phyloP scores from a whole-genome alignment of 352 stramenopile species.

The Phytophthora uliginosa region DNA sequence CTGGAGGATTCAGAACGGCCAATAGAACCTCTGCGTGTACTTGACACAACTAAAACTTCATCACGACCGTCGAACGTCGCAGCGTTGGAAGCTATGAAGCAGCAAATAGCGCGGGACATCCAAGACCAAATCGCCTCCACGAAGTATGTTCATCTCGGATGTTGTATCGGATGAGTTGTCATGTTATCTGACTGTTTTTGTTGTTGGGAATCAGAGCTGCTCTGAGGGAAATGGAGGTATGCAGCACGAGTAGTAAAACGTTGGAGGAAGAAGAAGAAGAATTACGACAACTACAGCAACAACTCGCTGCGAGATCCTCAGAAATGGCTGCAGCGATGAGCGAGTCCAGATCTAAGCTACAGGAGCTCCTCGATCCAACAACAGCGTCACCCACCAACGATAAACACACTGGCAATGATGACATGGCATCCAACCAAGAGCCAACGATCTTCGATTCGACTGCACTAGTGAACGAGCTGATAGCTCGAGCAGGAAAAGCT shows the following conservation, averaged over 20 bases:
- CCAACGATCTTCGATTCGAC: slow-evolving; percentile 41
- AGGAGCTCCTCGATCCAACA: slow-evolving; percentile 23
- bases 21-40: background rate
- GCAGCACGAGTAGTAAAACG: slow-evolving; percentile 25
- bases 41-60: background rate
- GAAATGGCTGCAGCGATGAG: slow-evolving; percentile 34
- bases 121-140: slow-evolving; percentile 57
- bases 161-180: background rate
- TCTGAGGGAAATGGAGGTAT: slow-evolving; percentile 51
- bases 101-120: slow-evolving; percentile 49
- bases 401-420: background rate
- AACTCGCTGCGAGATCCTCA: slow-evolving; percentile 18
- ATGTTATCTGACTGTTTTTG: background rate
- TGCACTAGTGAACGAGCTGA: slow-evolving; percentile 35
- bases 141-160: slow-evolving; percentile 42
- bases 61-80: slow-evolving; percentile 39
- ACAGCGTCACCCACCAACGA: background rate
- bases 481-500: slow-evolving; percentile 23
- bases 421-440: slow-evolving; percentile 16
- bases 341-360: slow-evolving; percentile 32
- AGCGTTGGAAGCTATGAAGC: slow-evolving; percentile 49
- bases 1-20: background rate
- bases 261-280: slow-evolving; percentile 45
- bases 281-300: slow-evolving; percentile 25
- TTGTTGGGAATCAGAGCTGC: slow-evolving; percentile 31